A percentile compares a stretch with the other conserved stretches of the same genome.
Evolutionary conservation across 768 basidiomycete genomes (phyloP).

Genomic region (Rhizopogon sp.): DNA sequence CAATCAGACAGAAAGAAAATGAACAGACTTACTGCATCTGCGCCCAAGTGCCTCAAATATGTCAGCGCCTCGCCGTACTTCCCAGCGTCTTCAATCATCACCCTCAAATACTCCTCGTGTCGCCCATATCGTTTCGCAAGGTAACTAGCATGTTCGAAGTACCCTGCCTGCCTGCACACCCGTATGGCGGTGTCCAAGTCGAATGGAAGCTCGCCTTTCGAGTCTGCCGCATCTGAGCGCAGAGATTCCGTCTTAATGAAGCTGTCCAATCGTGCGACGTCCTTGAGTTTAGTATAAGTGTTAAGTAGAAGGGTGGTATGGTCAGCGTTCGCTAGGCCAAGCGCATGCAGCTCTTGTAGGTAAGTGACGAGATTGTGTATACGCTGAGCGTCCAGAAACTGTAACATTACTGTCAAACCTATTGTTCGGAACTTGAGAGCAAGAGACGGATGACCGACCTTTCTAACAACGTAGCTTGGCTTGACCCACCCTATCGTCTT

Average conservation of each 20-base stretch:
- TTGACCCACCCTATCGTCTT: constrained; percentile 86
- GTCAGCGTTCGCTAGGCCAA: constrained; percentile 89
- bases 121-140: constrained; percentile 87
- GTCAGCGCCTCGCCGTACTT: constrained; percentile 68
- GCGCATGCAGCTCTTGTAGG: constrained; percentile 89
- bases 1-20: background rate
- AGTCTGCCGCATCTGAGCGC: constrained; percentile 25
- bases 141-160: constrained; percentile 92
- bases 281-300: constrained; percentile 96
- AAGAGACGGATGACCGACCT: constrained; percentile 43
- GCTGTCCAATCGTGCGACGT: constrained; percentile 78
- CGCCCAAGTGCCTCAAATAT: constrained; percentile 76
- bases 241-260: constrained; percentile 89
- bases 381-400: constrained; percentile 96
- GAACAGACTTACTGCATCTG: constrained; percentile 59
- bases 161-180: constrained; percentile 94
- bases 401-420: constrained; percentile 6
- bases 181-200: constrained; percentile 96
- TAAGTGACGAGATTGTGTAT: constrained; percentile 95
- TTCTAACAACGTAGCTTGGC: constrained; percentile 95
- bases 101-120: constrained; percentile 90
- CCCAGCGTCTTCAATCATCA: constrained; percentile 89
- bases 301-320: constrained; percentile 96
- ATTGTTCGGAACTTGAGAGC: background rate
- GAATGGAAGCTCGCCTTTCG: constrained; percentile 77